Evolutionary conservation across 208 protist species (phyloP), one percentile per base, ranked within the genome.

Genomic region (Entamoeba dispar): DNA sequence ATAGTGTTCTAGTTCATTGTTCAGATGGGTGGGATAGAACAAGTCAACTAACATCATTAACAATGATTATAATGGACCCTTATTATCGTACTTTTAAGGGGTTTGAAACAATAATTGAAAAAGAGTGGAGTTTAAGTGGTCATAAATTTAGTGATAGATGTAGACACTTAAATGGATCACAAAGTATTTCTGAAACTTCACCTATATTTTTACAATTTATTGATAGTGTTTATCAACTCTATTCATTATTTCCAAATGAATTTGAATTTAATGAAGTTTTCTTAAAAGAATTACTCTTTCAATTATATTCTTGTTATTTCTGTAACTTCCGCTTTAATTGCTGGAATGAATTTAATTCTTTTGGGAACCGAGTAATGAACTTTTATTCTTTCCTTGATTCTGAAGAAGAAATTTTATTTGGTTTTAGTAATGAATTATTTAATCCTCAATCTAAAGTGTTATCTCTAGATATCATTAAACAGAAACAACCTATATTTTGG

Each of bases 291-390:
- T 95, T 99, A n/a, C 94, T 96, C 12, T 95, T 97, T 61, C 95
- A 95, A n/a, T 93, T 97, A 22, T 97, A 98, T 93, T 95, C 95
- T 19, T 97, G 96, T 93, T 91, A 96, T 50, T 97, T 95, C 92
- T 95, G 95, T 4, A 96, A 95, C 0, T 97, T 97, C 50, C 93
- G 96, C 0, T 95, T 55, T n/a, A 95, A 96, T 34, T 77, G 61
- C 5, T 77, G 17, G 27, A 34, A 77, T 6, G 61, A 77, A 19
- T 77, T n/a, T 19, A 34, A 8, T 22, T 7, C 8, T 7, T 27
- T 77, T 34, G 61, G 61, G 8, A n/a, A 10, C 0, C 8, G n/a
- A 22, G 27, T 34, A 4, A 77, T 38, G n/a, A 77, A 77, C 3
- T 22, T 77, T 34, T 77, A 38, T 77, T 22, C 17, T 22, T 77